Evolutionary conservation across 2,329 filamentous ascomycete species (phyloP).

Genomic region (Elsinoe fawcettii): DNA sequence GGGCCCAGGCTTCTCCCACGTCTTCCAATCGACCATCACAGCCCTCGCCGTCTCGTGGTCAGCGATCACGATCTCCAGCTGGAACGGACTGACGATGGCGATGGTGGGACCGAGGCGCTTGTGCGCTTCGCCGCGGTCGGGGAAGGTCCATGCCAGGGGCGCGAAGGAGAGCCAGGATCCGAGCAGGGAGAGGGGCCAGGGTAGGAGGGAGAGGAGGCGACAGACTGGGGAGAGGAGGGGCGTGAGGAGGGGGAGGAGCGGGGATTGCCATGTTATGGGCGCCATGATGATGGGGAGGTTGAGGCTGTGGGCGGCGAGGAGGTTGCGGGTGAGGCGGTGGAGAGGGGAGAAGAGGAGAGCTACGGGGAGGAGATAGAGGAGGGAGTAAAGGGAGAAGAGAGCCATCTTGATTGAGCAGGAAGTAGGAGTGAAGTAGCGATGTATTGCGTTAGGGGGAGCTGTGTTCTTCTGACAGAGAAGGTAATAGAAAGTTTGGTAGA

Average conservation of each 20-base stretch:
- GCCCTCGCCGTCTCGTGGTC: neutral
- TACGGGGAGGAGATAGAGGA: neutral
- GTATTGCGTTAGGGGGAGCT: no score
- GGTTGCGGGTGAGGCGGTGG: neutral
- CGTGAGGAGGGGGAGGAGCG: neutral
- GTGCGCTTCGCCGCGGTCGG: neutral
- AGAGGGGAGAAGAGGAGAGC: neutral
- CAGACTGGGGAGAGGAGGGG: neutral
- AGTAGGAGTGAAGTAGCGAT: no score
- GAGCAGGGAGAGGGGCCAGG: neutral
- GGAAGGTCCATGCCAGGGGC: neutral
- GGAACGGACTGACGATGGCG: neutral
- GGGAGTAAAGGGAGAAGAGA: neutral
- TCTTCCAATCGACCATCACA: neutral
- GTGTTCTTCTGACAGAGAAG: no score
- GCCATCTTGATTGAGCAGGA: neutral
- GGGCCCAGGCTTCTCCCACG: neutral
- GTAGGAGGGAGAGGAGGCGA: neutral
- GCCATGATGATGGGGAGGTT: neutral
- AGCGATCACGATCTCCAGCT: slow-evolving; percentile 3
- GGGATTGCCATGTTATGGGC: slow-evolving; percentile 1
- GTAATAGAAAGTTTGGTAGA: no score
- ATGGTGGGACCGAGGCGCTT: neutral
- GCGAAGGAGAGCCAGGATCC: neutral
- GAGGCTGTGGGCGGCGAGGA: neutral